A percentile compares a stretch with the other conserved stretches of the same genome.
Conservation (phyloP, 139 green algal genomes). For the Bryopsis sp. region DNA sequence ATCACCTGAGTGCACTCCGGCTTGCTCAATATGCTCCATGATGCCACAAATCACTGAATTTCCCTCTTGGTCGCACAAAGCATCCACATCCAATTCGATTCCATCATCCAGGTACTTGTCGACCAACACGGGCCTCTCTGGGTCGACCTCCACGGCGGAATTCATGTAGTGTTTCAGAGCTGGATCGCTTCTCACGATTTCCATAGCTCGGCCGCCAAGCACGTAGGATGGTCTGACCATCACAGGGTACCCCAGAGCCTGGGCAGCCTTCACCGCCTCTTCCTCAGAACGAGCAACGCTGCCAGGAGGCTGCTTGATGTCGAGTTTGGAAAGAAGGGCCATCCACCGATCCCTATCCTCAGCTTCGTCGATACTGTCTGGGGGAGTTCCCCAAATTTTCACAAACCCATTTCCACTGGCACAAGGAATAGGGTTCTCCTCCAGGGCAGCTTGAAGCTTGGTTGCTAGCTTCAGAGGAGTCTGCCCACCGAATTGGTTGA, state of each 20-base stretch:
- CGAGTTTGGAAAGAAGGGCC: constrained; percentile 64
- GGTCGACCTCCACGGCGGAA: constrained; percentile 73
- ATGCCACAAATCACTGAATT: constrained; percentile 95
- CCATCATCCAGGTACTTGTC: constrained; percentile 93
- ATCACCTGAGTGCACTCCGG: constrained; percentile 94
- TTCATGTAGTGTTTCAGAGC: constrained; percentile 69
- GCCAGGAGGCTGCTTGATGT: constrained; percentile 78
- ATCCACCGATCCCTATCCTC: constrained; percentile 91
- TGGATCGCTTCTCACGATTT: constrained; percentile 88
- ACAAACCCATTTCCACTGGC: constrained; percentile 74
- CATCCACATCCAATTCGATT: constrained; percentile 97
- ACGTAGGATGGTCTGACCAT: constrained; percentile 98
- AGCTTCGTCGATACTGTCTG: constrained; percentile 89
- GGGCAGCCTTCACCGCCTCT: constrained; percentile 67
- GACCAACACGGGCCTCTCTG: constrained; percentile 87
- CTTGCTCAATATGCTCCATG: constrained; percentile 99
- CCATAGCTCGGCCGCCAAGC: constrained; percentile 95
- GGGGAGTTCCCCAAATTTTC: constrained; percentile 90
- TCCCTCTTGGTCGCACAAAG: constrained; percentile 80
- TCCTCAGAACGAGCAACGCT: constrained; percentile 36
- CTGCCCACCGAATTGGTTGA: constrained; percentile 99
- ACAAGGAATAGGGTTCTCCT: constrained; percentile 60
- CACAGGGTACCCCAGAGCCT: constrained; percentile 86
- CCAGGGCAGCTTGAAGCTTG: constrained; percentile 63
- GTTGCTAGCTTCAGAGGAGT: constrained; percentile 91